Evolutionary conservation across 225 moss, liverwort and hornwort species (phyloP).

Genomic region (Takakia lepidozioides): DNA sequence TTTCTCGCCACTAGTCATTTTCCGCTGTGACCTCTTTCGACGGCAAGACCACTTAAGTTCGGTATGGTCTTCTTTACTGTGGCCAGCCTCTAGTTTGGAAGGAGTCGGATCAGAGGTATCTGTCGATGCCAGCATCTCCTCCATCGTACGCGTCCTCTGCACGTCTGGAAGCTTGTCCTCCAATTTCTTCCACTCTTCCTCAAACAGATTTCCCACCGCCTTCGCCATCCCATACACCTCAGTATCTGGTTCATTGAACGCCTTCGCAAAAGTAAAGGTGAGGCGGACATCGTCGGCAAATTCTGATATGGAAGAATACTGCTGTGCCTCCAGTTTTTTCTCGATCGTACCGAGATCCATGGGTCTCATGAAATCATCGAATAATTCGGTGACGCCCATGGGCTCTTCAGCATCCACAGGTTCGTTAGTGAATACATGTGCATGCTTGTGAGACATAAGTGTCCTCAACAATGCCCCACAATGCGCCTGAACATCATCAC

Average conservation of each 20-base stretch:
- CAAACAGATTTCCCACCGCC: slow-evolving; percentile 27
- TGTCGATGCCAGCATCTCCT: no score
- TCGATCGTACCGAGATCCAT: slow-evolving; percentile 57
- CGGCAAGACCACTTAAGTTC: no score
- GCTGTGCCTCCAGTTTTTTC: slow-evolving; percentile 3
- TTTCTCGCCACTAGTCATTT: no score
- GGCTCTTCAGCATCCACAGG: slow-evolving; percentile 28
- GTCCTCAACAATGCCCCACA: slow-evolving; percentile 22
- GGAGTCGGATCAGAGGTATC: no score
- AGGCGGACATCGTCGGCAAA: slow-evolving; percentile 47
- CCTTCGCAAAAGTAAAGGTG: slow-evolving; percentile 52
- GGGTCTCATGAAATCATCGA: slow-evolving; percentile 34
- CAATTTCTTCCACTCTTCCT: slow-evolving; percentile 33
- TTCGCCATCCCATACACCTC: slow-evolving; percentile 46
- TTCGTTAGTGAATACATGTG: slow-evolving; percentile 52
- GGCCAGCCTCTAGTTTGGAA: no score
- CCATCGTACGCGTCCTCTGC: no score
- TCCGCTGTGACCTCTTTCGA: no score
- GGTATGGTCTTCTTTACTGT: no score
- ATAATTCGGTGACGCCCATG: slow-evolving; percentile 31
- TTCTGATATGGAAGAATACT: slow-evolving; percentile 7
- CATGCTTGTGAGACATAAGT: slow-evolving; percentile 40
- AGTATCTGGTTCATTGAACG: slow-evolving; percentile 16
- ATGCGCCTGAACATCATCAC: slow-evolving; percentile 31
- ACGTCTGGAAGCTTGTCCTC: no score